Conservation (phyloP, 345 rosid genomes). For the Corchorus olitorius region DNA sequence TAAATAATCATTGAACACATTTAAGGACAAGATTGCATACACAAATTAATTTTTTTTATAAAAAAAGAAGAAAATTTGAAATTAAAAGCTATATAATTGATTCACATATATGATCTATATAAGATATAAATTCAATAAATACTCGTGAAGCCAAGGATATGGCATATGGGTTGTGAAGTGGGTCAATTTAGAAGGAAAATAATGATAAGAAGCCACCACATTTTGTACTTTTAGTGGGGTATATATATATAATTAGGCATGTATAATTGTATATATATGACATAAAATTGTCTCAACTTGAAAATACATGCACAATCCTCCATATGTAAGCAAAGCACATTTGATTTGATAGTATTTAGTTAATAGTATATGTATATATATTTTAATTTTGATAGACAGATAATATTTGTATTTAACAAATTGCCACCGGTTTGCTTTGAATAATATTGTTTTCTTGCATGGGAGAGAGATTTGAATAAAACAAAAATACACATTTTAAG, state of each 20-base stretch:
- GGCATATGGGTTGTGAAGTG: not conserved
- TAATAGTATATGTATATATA: not conserved
- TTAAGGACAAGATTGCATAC: too few species aligned
- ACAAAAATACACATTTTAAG: not conserved
- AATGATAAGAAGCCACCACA: not conserved
- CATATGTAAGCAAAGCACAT: not conserved
- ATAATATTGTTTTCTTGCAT: not conserved
- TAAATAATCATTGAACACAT: too few species aligned
- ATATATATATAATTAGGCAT: too few species aligned
- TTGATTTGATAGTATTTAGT: not conserved
- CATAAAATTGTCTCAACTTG: constrained; percentile 1
- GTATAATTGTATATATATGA: not conserved
- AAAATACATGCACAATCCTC: constrained; percentile 13
- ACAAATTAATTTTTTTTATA: not conserved
- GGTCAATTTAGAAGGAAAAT: not conserved
- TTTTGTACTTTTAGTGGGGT: not conserved
- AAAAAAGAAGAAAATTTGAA: not conserved
- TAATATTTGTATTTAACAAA: not conserved
- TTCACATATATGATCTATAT: too few species aligned
- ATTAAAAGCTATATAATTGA: too few species aligned
- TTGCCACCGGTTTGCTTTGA: not conserved
- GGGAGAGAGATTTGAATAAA: not conserved
- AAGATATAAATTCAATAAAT: not conserved
- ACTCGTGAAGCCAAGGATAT: not conserved
- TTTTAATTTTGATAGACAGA: not conserved